phyloP scores from a whole-genome alignment of 176 grass and related monocot species.

The Thalia dealbata region DNA sequence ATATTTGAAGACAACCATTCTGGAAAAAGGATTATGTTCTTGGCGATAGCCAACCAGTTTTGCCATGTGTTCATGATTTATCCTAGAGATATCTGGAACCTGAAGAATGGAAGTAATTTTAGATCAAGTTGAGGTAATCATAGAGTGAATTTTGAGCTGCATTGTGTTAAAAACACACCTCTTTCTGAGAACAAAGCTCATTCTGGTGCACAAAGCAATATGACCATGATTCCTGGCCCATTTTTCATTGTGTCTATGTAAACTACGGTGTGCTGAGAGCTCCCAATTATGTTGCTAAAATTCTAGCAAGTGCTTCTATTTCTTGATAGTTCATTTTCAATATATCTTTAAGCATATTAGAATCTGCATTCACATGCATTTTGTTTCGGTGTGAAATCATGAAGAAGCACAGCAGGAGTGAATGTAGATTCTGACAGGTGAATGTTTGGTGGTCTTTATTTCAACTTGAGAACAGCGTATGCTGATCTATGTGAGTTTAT shows the following conservation, averaged over 20 bases:
- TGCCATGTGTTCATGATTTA: constrained; percentile 55
- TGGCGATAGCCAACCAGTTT: constrained; percentile 81
- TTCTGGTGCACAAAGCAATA: constrained; percentile 56
- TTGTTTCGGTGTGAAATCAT: constrained; percentile 6
- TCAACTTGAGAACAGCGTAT: constrained; percentile 39
- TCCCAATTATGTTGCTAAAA: constrained; percentile 97
- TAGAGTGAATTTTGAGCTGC: too few relatives aligned
- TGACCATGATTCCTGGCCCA: constrained; percentile 72
- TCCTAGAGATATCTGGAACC: constrained; percentile 56
- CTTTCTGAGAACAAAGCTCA: constrained; percentile 76
- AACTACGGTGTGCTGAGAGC: constrained; percentile 59
- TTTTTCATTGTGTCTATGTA: constrained; percentile 80
- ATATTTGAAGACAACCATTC: constrained; percentile 83
- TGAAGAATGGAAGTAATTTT: constrained; percentile 23
- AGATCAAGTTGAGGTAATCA: background rate
- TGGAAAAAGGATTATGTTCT: constrained; percentile 64
- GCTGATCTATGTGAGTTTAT: too few relatives aligned
- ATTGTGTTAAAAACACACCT: constrained; percentile 27
- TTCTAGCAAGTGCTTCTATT: constrained; percentile 80
- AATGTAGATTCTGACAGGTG: constrained; percentile 40
- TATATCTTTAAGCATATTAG: constrained; percentile 42
- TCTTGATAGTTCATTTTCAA: constrained; percentile 52
- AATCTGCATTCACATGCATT: constrained; percentile 35
- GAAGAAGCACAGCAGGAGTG: background rate
- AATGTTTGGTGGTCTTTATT: constrained; percentile 54